Conservation (phyloP, 192 early-diverging fungal genomes). For the Linderina pennispora region DNA sequence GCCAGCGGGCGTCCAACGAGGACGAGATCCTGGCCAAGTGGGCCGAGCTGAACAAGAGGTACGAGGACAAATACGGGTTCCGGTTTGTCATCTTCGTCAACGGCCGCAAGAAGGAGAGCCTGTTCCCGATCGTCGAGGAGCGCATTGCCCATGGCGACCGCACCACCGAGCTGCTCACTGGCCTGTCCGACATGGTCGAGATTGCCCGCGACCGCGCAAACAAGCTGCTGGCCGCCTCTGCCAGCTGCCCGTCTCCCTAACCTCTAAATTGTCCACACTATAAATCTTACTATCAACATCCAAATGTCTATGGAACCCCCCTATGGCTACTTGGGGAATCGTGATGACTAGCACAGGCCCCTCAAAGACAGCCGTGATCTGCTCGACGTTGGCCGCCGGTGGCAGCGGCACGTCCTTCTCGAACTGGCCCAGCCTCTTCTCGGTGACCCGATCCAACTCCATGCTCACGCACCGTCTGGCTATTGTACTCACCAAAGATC, state of each 20-base stretch:
- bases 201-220: conserved; percentile 76
- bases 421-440: conserved; percentile 43
- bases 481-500: conserved; percentile 37
- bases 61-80: conserved; percentile 74
- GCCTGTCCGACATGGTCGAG: conserved; percentile 69
- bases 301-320: background rate
- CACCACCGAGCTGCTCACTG: conserved; percentile 61
- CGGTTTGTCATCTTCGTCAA: conserved; percentile 81
- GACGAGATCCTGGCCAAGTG: conserved; percentile 52
- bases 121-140: conserved; percentile 71
- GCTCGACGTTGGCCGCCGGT: conserved; percentile 16
- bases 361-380: conserved; percentile 20
- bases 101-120: conserved; percentile 62
- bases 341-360: conserved; percentile 14
- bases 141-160: conserved; percentile 56
- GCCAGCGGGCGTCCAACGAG: conserved; percentile 45
- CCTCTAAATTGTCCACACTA: conserved; percentile 7
- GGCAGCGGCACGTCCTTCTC: conserved; percentile 47
- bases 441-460: conserved; percentile 32
- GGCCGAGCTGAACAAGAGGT: conserved; percentile 57
- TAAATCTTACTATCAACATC: background rate
- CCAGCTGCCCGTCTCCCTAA: conserved; percentile 8
- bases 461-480: conserved; percentile 16
- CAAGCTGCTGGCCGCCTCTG: conserved; percentile 48
- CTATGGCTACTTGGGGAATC: conserved; percentile 16